Evolutionary conservation across 2,329 filamentous ascomycete genomes (phyloP), one percentile per base, ranked within the genome.

Genomic region (Epichloe glyceriae): DNA sequence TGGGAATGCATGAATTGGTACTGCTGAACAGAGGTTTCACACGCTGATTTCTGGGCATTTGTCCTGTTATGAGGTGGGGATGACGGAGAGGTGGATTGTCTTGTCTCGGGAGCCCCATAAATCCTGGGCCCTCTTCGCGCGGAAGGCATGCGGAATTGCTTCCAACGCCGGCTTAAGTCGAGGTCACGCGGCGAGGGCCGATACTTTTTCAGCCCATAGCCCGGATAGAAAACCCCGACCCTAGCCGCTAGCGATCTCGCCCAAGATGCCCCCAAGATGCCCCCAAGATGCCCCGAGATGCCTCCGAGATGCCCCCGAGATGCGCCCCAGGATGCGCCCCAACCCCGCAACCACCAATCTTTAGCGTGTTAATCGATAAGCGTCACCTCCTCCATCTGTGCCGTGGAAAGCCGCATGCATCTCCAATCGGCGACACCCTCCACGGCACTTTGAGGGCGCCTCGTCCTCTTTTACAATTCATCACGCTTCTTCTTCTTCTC

Each of bases 351-450:
- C 41, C 55, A 52, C 55, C 54, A 54, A 43, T 50, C 44, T 47
- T 49, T 46, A 42, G 20, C 46, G 22, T 22, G 15, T 6, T 50
- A 49, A 57, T 57, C 53, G 53, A 61, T 55, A 56, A 58, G 26
- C 22, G 12, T 33, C 45, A 19, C 17, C 46, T 5, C 34, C 41
- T 45, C 26, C 17, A 26, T 22, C 19, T 51, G 50, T 51, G 52
- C 52, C 52, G 52, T 33, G 50, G 34, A 47, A 47, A 53, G 52
- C 52, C 52, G 52, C 60, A 55, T 54, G 58, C 52, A 52, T 52
- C 46, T 46, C 52, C 40, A 49, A 51, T 51, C 39, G 41, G 30
- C 39, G 41, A 34, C 45, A 30, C 26, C 26, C 7, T 30, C 8
- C 26, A 19, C 22, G 15, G 6, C 42, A 44, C 22, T 33, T 44